These are phyloP conservation scores for Taxawa tesnikishii DNA, from an alignment of 2,329 filamentous ascomycete species.

Conservation along the genomic window DNA sequence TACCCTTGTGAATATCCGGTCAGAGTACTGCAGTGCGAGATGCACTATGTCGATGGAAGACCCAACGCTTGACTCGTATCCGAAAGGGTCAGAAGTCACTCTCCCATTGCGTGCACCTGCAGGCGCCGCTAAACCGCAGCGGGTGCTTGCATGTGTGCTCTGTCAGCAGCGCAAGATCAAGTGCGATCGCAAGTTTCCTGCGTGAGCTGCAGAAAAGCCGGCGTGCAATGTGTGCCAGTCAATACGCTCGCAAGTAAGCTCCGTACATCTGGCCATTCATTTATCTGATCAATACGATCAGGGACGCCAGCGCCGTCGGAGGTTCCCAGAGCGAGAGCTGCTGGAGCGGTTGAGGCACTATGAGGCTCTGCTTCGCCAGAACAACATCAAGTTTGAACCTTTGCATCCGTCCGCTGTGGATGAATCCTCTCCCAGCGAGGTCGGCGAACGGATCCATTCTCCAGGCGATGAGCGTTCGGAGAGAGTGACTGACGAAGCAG, in stretches of 20 bases:
- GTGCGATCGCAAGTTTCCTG: conserved; percentile 59
- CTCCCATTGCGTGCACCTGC: no score
- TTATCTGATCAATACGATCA: no score
- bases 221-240: conserved; percentile 41
- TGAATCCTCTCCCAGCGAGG: conserved; percentile 9
- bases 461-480: conserved; percentile 16
- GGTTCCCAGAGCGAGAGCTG: conserved; percentile 58
- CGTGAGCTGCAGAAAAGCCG: conserved; percentile 52
- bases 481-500: no score
- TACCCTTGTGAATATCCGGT: no score
- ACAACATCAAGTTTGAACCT: conserved; percentile 58
- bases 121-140: no score
- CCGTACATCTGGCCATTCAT: no score
- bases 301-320: conserved; percentile 46
- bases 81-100: no score
- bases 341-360: conserved; percentile 58
- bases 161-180: conserved; percentile 69
- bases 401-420: conserved; percentile 30
- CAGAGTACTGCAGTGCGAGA: no score
- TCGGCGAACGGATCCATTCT: conserved; percentile 5
- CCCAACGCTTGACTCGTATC: no score
- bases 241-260: conserved; percentile 31
- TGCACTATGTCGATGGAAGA: no score
- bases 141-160: conserved; percentile 49
- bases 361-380: conserved; percentile 51